phyloP scores from a whole-genome alignment of 2,329 filamentous ascomycete genomes.

The Colletotrichum spaethianum region DNA sequence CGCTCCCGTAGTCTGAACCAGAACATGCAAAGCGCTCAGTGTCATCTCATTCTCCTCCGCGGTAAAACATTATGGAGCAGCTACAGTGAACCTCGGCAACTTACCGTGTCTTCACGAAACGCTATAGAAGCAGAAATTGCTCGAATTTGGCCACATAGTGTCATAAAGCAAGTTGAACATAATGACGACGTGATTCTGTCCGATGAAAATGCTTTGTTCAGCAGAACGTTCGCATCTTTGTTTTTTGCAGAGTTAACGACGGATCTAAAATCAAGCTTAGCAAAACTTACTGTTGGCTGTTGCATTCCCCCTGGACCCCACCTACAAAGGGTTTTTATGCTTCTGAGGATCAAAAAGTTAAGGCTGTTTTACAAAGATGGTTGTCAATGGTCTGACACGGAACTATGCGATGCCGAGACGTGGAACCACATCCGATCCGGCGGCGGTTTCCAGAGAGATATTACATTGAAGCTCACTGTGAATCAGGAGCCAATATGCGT shows the following conservation, averaged over 20 bases:
- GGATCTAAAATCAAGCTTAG: background rate
- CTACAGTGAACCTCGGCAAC: background rate
- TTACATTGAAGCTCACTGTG: background rate
- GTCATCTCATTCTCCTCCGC: background rate
- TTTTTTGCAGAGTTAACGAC: background rate
- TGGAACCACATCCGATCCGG: background rate
- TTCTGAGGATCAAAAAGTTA: background rate
- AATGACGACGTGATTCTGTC: background rate
- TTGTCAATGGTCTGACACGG: background rate
- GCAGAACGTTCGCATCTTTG: background rate
- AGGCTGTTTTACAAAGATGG: background rate
- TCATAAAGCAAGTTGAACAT: background rate
- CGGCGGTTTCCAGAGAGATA: background rate
- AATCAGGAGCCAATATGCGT: background rate
- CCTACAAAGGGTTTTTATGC: background rate
- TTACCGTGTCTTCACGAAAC: background rate
- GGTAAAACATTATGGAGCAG: background rate
- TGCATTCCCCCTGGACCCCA: background rate
- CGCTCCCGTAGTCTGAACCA: background rate
- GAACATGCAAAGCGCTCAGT: background rate
- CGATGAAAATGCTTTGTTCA: background rate
- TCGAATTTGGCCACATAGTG: background rate
- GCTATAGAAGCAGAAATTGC: background rate
- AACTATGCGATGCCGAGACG: background rate
- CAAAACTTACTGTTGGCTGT: background rate